Evolutionary conservation across 2,329 filamentous ascomycete genomes (phyloP), one percentile per base, ranked within the genome.

Genomic region (Fusarium brevicatenulatum): DNA sequence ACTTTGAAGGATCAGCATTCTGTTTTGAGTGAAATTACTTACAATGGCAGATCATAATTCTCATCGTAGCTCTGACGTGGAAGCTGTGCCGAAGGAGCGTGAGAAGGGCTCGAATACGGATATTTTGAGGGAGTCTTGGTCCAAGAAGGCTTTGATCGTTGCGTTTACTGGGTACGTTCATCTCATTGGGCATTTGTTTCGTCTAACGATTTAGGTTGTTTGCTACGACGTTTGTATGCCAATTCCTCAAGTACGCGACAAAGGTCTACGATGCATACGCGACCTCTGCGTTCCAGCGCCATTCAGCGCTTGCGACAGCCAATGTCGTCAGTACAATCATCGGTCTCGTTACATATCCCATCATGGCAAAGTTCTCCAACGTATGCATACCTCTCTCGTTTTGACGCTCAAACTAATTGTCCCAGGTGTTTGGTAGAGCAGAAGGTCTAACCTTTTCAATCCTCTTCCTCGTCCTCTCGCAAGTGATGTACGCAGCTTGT

Each of bases 361-460:
- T 89, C 13, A 84, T 91, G 80, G 88, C 89, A 34, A 91, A 91
- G 76, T 82, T 90, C 30, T 84, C 89, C 50, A 87, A 91, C 77
- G 80, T 72, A 23, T 2, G 43, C 9, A 3, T 10, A n/a, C 7
- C 18, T 4, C 19, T 4, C 6, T 5, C 7, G 25, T 9, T 6
- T 4, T 11, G 2, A 13, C 9, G 4, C 25, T 25, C 15, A 9
- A 5, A 13, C 15, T 70, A 10, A 63, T 6, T 7, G 1, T 13
- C 6, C 0, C 28, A 80, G 79, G 81, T 90, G 9, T 90, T 88
- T 80, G 89, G 88, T 59, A 84, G 89, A 54, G 85, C 87, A 46
- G 85, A 89, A 69, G 88, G 87, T 18, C 87, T 89, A 72, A 81
- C 85, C 19, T 74, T 77, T 34, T 79, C 78, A 15, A 78, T 78